Evolutionary conservation across 2,329 filamentous ascomycete genomes (phyloP), one percentile per base, ranked within the genome.

Genomic region (Diplodia corticola): DNA sequence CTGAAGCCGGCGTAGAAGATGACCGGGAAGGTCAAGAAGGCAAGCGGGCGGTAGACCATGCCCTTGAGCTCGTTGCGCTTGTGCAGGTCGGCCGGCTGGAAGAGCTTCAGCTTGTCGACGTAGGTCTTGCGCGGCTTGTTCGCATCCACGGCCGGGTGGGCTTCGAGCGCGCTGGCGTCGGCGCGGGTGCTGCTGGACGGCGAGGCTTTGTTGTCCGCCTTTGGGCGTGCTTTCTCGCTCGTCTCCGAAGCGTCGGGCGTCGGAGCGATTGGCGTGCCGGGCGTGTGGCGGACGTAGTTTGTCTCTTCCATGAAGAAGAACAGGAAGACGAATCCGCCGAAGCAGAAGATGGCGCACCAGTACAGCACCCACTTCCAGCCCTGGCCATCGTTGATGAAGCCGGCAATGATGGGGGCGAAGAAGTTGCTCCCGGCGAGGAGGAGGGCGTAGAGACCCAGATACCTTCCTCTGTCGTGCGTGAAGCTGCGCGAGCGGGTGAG

Each of bases 301-400:
- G 86, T 87, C 73, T 88, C 86, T 73, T 88, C 86, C 79, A 87
- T 82, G 72, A 84, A 82, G 70, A 88, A 84, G 75, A 86, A 87
- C 1, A 84, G 74, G 68, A 86, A 79, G 20, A 87, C 70, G 44
- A 84, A 82, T 10, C 76, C 78, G 1, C 82, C 73, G 0, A 75
- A 84, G 3, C 77, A 73, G 69, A 88, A 80, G 30, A 88, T 86
- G 4, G 85, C 83, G 37, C 81, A 82, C 78, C 84, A 86, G 69
- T 83, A 33, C 84, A 72, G 71, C 2, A 77, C 74, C 75, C 76
- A 77, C 55, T 72, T 66, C 75, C 75, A 79, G 7, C 75, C 75
- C 65, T 75, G 72, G 2, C 71, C 69, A 51, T 78, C 76, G 5
- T 73, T 71, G 54, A 78, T 77, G 63, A 76, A 79, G 2, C 77